phyloP scores from a whole-genome alignment of 2,329 filamentous ascomycete species.

The Arthrinium phaeospermum region DNA sequence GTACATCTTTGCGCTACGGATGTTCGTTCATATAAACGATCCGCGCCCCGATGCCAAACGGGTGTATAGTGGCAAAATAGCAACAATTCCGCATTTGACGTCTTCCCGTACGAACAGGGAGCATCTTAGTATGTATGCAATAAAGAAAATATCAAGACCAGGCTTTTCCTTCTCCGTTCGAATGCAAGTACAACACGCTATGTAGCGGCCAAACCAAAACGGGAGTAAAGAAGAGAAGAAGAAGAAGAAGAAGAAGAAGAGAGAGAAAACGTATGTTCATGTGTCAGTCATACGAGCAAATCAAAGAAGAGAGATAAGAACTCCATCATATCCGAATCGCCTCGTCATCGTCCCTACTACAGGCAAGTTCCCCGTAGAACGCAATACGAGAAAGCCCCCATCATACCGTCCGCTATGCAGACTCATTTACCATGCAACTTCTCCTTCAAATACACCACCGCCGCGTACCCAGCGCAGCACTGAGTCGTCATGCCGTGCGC shows the following conservation, averaged over 20 bases:
- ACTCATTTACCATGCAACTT: slow-evolving; percentile 54
- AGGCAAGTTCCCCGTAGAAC: not conserved
- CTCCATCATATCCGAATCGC: not conserved
- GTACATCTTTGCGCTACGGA: not conserved
- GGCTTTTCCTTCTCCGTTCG: not conserved
- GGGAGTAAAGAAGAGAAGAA: not conserved
- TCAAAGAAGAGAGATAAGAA: not conserved
- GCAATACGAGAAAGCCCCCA: not conserved
- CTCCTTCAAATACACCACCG: slow-evolving; percentile 70
- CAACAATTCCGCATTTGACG: not conserved
- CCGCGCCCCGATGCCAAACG: not conserved
- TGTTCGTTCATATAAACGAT: not conserved
- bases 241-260: not conserved
- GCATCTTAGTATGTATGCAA: not conserved
- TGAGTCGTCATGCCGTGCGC: slow-evolving; percentile 70
- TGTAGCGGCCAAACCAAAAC: not conserved
- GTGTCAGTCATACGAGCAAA: slow-evolving; percentile 7
- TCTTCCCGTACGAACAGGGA: not conserved
- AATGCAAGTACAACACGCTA: not conserved
- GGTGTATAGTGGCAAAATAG: not conserved
- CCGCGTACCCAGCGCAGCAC: slow-evolving; percentile 73
- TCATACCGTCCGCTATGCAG: not conserved
- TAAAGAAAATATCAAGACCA: not conserved
- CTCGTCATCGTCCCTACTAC: not conserved
- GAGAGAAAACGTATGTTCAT: not conserved